Evolutionary conservation across 2,329 filamentous ascomycete species (phyloP), one percentile per base, ranked within the genome.

Genomic region (Colletotrichum tropicicola): DNA sequence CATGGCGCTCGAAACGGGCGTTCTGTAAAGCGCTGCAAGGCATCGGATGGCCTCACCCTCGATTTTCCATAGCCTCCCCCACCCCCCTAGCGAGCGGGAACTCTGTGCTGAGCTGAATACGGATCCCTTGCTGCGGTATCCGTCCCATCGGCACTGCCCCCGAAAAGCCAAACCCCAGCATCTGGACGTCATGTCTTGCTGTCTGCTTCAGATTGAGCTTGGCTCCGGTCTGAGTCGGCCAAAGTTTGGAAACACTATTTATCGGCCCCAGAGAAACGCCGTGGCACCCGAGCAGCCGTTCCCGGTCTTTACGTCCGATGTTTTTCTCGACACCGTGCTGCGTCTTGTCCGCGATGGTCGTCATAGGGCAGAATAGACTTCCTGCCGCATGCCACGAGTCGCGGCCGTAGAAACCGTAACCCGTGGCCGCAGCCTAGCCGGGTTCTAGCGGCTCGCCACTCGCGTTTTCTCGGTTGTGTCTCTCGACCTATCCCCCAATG

Each of bases 281-380:
- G 57, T 61, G 51, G 49, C 37, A 65, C 57, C 62, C 62, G 62
- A 61, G 25, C 21, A 43, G 10, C 57, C 44, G 27, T 56, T 56
- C 57, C 44, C 57, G 27, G 61, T 43, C 35, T 27, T 49, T 28
- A 19, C 13, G 43, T 47, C 27, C 15, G 30, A 44, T 47, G 41
- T 10, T 13, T 13, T 51, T 43, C 13, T 23, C 12, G 6, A 17
- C 41, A 15, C 39, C 13, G 17, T 12, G n/a, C 44, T 37, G 30
- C 28, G 25, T 21, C 35, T 53, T 9, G 55, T 25, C 59, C n/a
- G 47, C 9, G 30, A 49, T 28, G 48, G 17, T 51, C 48, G 55
- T 54, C 48, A 54, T 23, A 23, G 30, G 53, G 47, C 19, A 27
- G 25, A 19, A 49, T 35, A 35, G 32, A 35, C 25, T 41, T 54